A percentile compares a stretch with the other conserved stretches of the same genome.
phyloP scores from a whole-genome alignment of 2,329 filamentous ascomycete genomes.

The Waltergamsia citrina region DNA sequence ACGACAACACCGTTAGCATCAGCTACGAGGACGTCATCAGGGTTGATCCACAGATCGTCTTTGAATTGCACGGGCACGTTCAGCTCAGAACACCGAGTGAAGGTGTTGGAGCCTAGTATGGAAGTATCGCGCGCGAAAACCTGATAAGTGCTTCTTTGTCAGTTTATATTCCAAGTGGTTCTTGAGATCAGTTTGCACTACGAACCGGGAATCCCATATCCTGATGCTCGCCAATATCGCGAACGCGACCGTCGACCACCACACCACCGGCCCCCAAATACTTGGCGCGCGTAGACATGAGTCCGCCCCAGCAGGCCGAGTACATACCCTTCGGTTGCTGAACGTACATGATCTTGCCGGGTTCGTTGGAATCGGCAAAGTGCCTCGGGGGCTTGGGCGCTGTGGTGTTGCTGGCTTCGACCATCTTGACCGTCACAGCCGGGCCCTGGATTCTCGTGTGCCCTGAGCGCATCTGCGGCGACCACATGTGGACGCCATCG shows the following conservation, averaged over 20 bases:
- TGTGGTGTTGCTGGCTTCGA: constrained; percentile 16
- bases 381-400: constrained; percentile 15
- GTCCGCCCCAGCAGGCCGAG: constrained; percentile 6
- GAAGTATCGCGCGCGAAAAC: constrained; percentile 16
- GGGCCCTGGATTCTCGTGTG: constrained; percentile 43
- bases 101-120: constrained; percentile 18
- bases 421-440: constrained; percentile 45
- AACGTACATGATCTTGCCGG: constrained; percentile 2
- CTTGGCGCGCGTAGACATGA: constrained; percentile 6
- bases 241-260: constrained; percentile 6
- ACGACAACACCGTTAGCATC: constrained; percentile 19
- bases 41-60: constrained; percentile 16
- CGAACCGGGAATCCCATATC: constrained; percentile 9
- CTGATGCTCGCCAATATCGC: constrained; percentile 6
- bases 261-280: constrained; percentile 4
- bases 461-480: constrained; percentile 38
- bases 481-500: constrained; percentile 43
- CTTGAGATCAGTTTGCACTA: too few relatives aligned
- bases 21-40: constrained; percentile 16
- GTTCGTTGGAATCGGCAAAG: constrained; percentile 12
- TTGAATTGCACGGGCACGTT: constrained; percentile 16
- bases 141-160: constrained; percentile 7
- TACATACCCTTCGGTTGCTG: constrained; percentile 2
- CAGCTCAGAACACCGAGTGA: constrained; percentile 15
- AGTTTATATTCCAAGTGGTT: background rate